Evolutionary conservation across 371 early-diverging fungal genomes (phyloP), one percentile per base, ranked within the genome.

Genomic region (Mortierella sp.): DNA sequence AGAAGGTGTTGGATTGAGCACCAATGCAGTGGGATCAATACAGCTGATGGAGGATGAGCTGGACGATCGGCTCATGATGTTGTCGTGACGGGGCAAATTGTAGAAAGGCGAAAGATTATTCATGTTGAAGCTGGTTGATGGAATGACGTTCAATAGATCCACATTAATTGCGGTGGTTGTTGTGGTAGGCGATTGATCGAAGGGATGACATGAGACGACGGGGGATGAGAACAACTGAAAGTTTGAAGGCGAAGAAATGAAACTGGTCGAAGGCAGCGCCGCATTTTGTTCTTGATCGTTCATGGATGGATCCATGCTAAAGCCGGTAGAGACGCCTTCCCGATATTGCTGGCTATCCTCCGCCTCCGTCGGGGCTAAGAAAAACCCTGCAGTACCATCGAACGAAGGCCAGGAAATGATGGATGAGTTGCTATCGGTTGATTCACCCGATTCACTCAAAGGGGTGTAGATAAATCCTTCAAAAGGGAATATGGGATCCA

Each of bases 331-430:
- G 12, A 17, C 43, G 19, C 44, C 9, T n/a, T 28, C 1, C 44
- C 32, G 34, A 9, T 60, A 52, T 9, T 56, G 51, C 15, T 31
- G 39, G 23, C 26, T 15, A 24, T 52, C 17, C n/a, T n/a, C n/a
- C n/a, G n/a, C n/a, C n/a, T n/a, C n/a, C 28, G 19, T 44, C 21
- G 26, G n/a, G 15, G 48, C 27, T 9, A 27, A 41, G 15, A 34
- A 15, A 15, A 26, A 42, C 2, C 41, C 39, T 19, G 14, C 14
- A 19, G 50, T 21, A 50, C 55, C 42, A 39, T 64, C 46, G 26
- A 34, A 55, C 12, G 71, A 44, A 3, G 71, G 60, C 71, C 64
- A 70, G 6, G 64, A 46, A 9, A 53, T 32, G 14, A 53, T 62
- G 37, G 54, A n/a, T 17, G 63, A 48, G 19, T 39, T 26, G 8